Percentiles rank a stretch among this genome's conserved stretches.
phyloP scores from a whole-genome alignment of 495 filamentous ascomycete species.

The Astrocystis sublimbata region DNA sequence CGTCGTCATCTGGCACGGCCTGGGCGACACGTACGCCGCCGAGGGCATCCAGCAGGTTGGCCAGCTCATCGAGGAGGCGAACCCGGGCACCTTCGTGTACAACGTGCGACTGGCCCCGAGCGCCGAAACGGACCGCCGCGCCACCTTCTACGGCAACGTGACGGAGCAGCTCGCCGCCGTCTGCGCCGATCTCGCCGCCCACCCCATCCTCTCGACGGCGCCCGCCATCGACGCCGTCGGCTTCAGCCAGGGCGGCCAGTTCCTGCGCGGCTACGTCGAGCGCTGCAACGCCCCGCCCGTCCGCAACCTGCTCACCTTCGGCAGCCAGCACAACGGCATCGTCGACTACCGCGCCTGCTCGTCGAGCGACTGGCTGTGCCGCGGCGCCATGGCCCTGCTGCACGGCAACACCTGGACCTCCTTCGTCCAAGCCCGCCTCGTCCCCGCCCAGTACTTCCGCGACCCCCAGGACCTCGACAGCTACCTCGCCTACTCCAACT shows the following conservation, averaged over 20 bases:
- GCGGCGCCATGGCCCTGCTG: constrained; percentile 70
- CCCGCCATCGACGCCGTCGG: constrained; percentile 87
- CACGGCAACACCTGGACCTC: constrained; percentile 71
- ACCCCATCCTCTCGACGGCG: constrained; percentile 78
- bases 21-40: constrained; percentile 68
- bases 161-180: constrained; percentile 75
- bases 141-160: constrained; percentile 89
- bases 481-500: constrained; percentile 85
- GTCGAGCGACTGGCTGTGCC: constrained; percentile 75
- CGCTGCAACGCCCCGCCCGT: constrained; percentile 83
- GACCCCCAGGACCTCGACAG: constrained; percentile 66
- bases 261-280: constrained; percentile 90
- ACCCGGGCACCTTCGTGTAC: constrained; percentile 85
- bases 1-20: constrained; percentile 88
- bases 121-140: constrained; percentile 65
- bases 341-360: constrained; percentile 68
- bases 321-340: constrained; percentile 94
- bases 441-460: constrained; percentile 95
- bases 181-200: constrained; percentile 73
- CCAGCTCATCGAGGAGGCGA: constrained; percentile 63
- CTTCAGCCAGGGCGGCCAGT: constrained; percentile 95
- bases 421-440: constrained; percentile 73
- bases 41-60: constrained; percentile 71
- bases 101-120: constrained; percentile 72
- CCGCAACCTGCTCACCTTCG: constrained; percentile 83